These are phyloP conservation scores for Silene noctiflora DNA, from an alignment of 179 eudicot species.

Conservation along the genomic window DNA sequence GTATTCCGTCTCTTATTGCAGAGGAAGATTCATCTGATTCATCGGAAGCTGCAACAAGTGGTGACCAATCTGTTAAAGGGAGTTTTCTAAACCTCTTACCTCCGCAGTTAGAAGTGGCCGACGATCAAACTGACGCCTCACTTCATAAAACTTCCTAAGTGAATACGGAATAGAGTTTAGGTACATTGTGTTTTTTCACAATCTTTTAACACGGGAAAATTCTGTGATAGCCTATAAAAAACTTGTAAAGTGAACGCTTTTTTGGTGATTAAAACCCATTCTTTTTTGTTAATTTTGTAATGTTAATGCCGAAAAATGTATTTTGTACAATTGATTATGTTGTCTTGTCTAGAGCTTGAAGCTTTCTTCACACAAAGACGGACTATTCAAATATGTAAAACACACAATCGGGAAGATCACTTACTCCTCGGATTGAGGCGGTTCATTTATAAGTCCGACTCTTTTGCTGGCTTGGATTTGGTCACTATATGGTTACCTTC, in stretches of 20 bases:
- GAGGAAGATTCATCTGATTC: constrained; percentile 72
- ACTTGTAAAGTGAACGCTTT: constrained; percentile 9
- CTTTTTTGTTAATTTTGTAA: neutral
- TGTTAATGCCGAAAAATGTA: neutral
- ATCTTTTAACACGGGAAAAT: neutral
- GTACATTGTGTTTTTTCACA: neutral
- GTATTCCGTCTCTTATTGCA: constrained; percentile 32
- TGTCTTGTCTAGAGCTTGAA: too few species aligned
- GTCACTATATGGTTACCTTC: too few species aligned
- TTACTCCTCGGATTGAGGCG: too few species aligned
- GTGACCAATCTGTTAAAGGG: constrained; percentile 42
- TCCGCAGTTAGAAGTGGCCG: constrained; percentile 47
- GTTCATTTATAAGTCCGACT: too few species aligned
- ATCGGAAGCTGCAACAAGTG: constrained; percentile 45
- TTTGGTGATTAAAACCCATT: neutral
- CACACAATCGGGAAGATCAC: too few species aligned
- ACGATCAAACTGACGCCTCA: constrained; percentile 29
- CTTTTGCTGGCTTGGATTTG: too few species aligned
- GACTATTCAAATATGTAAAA: too few species aligned
- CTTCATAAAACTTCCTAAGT: constrained; percentile 22
- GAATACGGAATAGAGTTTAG: neutral
- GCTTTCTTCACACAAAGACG: too few species aligned
- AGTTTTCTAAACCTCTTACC: constrained; percentile 53
- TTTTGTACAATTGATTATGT: neutral
- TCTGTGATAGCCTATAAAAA: neutral